Conservation (phyloP, 768 basidiomycete genomes). For the Hygrocybe punicea region DNA sequence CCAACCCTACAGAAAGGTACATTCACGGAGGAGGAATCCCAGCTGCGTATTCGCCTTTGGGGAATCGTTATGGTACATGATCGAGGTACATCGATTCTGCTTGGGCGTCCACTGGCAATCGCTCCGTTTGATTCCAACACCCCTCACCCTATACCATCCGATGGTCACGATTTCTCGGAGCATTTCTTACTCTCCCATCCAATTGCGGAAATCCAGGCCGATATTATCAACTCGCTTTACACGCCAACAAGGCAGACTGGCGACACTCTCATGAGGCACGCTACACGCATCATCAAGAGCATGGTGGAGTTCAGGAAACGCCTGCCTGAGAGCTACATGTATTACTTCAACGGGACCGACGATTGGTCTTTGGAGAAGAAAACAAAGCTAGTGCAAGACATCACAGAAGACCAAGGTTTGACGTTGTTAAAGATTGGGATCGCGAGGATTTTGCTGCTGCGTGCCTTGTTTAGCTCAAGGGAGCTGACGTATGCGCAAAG, state of each 20-base stretch:
- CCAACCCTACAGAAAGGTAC: constrained; percentile 59
- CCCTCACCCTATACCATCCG: constrained; percentile 57
- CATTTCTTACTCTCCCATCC: constrained; percentile 76
- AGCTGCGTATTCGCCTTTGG: constrained; percentile 80
- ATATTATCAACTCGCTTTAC: constrained; percentile 84
- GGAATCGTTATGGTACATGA: constrained; percentile 82
- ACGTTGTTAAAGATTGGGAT: constrained; percentile 83
- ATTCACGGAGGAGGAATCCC: constrained; percentile 75
- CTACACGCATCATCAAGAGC: constrained; percentile 74
- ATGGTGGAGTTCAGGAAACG: constrained; percentile 67
- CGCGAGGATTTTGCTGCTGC: constrained; percentile 68
- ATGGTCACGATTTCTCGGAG: constrained; percentile 61
- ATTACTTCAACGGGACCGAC: constrained; percentile 75
- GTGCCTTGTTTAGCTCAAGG: constrained; percentile 76
- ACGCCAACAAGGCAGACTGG: constrained; percentile 67
- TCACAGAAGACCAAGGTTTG: constrained; percentile 77
- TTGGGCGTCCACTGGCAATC: constrained; percentile 82
- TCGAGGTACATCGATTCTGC: constrained; percentile 81
- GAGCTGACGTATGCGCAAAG: constrained; percentile 64
- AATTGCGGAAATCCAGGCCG: constrained; percentile 80
- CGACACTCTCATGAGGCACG: constrained; percentile 71
- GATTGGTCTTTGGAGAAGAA: constrained; percentile 68
- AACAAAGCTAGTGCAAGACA: constrained; percentile 63
- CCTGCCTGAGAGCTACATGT: constrained; percentile 68
- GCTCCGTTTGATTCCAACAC: constrained; percentile 81